Base-by-base conservation (phyloP, 108 stramenopile species). In the Fragilariopsis cylindrus region DNA sequence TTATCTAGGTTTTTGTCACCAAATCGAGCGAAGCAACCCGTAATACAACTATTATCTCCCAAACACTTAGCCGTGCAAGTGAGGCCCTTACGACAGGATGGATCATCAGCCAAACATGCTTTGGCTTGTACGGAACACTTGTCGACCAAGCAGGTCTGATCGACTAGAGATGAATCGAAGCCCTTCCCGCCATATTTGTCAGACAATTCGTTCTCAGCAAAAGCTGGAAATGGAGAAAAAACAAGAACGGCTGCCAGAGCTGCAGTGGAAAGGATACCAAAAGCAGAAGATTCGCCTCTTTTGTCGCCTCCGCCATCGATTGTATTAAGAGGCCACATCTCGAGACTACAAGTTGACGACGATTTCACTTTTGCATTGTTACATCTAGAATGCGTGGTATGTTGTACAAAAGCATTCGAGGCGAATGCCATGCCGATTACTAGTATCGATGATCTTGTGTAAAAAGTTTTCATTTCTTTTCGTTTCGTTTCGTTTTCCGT, bases 21-120 rank as follows among this genome's bases (percentile, higher is more conserved):
- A 81, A 96, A 98, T 53, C 96, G 82, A 13, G 98, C 97, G 78
- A 98, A 96, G 82, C 98, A 98, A 4, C 96, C 96, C 11, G 98
- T 98, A 50, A 96, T 96, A 72, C 98, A 98, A 52, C 90, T 69
- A 63, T 95, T 95, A 76, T 96, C 95, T 13, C 95, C 95, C 41
- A 94, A 78, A 69, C 95, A 97, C 72, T 94, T 95, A 65, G 95
- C 93, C 3, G 94, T 95, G 82, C 97, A 97, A 46, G 95, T 95
- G 60, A 97, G 70, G 11, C 97, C 97, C 78, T 97, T 97, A 42
- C 92, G 84, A 63, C 95, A 94, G 47, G 86, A 85, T 13, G 92
- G 90, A 75, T 92, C 95, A 57, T 94, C 92, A 18, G 78, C 86
- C 45, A 95, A 72, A 75, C 97, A 97, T 4, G 91, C 92, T 79